phyloP scores from a whole-genome alignment of 2,329 filamentous ascomycete species.

The Ophiostoma novo-ulmi region DNA sequence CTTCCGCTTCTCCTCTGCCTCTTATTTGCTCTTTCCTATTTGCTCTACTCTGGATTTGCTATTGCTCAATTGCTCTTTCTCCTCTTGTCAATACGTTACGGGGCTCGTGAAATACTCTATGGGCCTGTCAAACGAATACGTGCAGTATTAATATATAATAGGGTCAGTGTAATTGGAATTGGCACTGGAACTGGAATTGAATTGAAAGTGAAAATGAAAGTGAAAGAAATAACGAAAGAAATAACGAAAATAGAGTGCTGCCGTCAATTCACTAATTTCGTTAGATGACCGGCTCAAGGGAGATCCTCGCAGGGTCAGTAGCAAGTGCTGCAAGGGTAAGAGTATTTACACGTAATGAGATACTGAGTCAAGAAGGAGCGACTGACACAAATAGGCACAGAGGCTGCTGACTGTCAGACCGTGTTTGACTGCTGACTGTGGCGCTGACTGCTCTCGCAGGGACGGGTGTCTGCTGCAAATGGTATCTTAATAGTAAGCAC shows the following conservation, averaged over 20 bases:
- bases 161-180: too few species aligned
- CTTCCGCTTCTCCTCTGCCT: too few species aligned
- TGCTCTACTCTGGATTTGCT: neutral
- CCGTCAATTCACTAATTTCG: neutral
- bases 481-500: neutral
- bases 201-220: neutral
- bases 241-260: neutral
- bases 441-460: too few species aligned
- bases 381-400: too few species aligned
- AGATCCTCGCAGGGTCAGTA: neutral
- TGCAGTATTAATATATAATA: too few species aligned
- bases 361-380: too few species aligned
- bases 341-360: too few species aligned
- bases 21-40: too few species aligned
- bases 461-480: neutral
- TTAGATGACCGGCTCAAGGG: slow-evolving; percentile 5
- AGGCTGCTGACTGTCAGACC: too few species aligned
- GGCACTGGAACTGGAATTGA: too few species aligned
- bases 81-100: neutral
- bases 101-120: neutral
- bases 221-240: neutral
- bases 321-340: too few species aligned
- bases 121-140: neutral
- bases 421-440: neutral
- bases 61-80: neutral